phyloP scores from a whole-genome alignment of 305 asterid genomes.

The Solanum hybrid region DNA sequence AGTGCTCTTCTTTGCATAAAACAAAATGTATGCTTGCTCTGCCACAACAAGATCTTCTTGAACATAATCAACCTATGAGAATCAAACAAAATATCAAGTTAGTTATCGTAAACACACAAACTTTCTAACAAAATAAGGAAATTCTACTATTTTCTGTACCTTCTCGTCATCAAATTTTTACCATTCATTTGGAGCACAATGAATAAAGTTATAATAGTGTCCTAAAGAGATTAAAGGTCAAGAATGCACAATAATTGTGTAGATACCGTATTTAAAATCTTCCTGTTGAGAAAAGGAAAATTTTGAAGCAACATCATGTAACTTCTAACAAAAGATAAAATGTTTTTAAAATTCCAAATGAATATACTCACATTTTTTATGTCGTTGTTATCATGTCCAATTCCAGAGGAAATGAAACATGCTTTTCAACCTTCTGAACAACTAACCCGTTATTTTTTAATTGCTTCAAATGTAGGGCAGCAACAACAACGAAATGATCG shows the following conservation, averaged over 20 bases:
- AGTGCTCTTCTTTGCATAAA: slow-evolving; percentile 59
- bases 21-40: slow-evolving; percentile 68
- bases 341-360: background rate
- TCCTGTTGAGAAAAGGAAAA: slow-evolving; percentile 25
- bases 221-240: slow-evolving; percentile 59
- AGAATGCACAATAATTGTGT: slow-evolving; percentile 64
- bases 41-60: slow-evolving; percentile 44
- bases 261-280: slow-evolving; percentile 43
- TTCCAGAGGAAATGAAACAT: slow-evolving; percentile 54
- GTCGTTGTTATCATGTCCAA: slow-evolving; percentile 42
- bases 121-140: background rate
- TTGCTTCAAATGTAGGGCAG: slow-evolving; percentile 71
- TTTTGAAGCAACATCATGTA: background rate
- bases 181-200: slow-evolving; percentile 48
- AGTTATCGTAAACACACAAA: background rate
- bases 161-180: slow-evolving; percentile 67
- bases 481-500: slow-evolving; percentile 56
- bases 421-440: slow-evolving; percentile 67
- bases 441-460: slow-evolving; percentile 55
- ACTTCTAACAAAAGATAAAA: background rate
- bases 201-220: slow-evolving; percentile 68
- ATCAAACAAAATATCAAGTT: background rate
- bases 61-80: slow-evolving; percentile 41
- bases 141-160: slow-evolving; percentile 21
- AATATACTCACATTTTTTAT: slow-evolving; percentile 31